Conservation (phyloP, 768 basidiomycete species). For the Coprinellus aureogranulatus region DNA sequence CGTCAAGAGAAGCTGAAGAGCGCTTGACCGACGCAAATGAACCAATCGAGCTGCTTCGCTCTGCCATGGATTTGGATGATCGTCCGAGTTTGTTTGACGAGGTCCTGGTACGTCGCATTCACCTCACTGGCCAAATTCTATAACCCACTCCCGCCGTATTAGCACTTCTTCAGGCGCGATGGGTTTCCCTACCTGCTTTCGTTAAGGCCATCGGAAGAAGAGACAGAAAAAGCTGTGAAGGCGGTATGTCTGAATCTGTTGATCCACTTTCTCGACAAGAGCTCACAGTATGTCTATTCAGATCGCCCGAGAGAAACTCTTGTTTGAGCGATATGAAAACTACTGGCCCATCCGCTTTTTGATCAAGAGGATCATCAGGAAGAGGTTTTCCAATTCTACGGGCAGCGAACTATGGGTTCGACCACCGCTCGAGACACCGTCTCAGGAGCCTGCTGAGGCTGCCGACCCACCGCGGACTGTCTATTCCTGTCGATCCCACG, state of each 20-base stretch:
- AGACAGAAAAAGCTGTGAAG: background rate
- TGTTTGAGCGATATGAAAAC: conserved; percentile 12
- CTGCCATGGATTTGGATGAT: conserved; percentile 11
- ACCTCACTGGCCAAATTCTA: no score
- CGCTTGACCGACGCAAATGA: background rate
- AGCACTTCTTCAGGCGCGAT: background rate
- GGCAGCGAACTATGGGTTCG: background rate
- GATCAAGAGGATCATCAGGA: conserved; percentile 7
- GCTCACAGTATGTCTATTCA: background rate
- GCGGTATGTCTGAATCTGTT: no score
- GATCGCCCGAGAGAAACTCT: background rate
- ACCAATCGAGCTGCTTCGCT: background rate
- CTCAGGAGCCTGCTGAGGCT: no score
- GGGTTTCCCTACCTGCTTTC: conserved; percentile 1
- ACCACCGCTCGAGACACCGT: background rate
- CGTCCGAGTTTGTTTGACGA: conserved; percentile 6
- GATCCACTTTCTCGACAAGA: no score
- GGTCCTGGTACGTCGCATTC: conserved; percentile 12
- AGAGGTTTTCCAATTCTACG: background rate
- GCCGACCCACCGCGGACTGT: no score
- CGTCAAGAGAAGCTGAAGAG: background rate
- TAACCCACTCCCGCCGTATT: no score
- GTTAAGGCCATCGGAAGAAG: background rate
- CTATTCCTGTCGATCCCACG: no score
- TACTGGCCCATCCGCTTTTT: conserved; percentile 23